Evolutionary conservation across 306 rosid species (phyloP).

Genomic region (Vigna radiata): DNA sequence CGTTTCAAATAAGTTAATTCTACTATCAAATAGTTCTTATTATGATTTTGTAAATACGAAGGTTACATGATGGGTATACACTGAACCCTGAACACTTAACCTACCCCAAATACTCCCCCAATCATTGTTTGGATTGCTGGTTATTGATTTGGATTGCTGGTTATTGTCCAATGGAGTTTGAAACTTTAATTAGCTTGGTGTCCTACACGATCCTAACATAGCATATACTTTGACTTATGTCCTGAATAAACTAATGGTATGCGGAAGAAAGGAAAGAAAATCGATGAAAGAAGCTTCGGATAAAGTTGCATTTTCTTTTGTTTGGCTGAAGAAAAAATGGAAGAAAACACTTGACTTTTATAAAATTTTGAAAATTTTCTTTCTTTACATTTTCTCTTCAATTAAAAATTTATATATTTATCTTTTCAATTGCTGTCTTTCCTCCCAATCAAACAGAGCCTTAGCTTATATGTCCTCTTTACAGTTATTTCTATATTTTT

Average conservation of each 20-base stretch:
- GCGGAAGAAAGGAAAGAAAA: not conserved
- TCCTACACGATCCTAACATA: not conserved
- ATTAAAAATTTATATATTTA: not conserved
- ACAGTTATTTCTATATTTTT: constrained; percentile 18
- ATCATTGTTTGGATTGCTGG: not conserved
- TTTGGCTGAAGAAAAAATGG: not conserved
- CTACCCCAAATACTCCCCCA: not conserved
- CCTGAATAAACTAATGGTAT: constrained; percentile 29
- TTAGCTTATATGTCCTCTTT: not conserved
- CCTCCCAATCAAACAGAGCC: not conserved
- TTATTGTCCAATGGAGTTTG: constrained; percentile 4
- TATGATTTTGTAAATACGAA: not conserved
- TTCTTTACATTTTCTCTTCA: not conserved
- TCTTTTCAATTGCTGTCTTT: not conserved
- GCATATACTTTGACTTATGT: constrained; percentile 11
- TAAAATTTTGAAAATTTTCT: not conserved
- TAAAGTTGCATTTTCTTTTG: not conserved
- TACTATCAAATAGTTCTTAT: not conserved
- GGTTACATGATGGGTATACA: not conserved
- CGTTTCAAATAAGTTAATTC: not conserved
- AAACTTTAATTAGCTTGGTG: not conserved
- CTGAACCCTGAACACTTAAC: not conserved
- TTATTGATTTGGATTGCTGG: not conserved
- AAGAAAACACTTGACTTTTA: not conserved
- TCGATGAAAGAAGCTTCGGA: not conserved